phyloP scores from a whole-genome alignment of 306 rosid genomes.

The Lathyrus aphaca region DNA sequence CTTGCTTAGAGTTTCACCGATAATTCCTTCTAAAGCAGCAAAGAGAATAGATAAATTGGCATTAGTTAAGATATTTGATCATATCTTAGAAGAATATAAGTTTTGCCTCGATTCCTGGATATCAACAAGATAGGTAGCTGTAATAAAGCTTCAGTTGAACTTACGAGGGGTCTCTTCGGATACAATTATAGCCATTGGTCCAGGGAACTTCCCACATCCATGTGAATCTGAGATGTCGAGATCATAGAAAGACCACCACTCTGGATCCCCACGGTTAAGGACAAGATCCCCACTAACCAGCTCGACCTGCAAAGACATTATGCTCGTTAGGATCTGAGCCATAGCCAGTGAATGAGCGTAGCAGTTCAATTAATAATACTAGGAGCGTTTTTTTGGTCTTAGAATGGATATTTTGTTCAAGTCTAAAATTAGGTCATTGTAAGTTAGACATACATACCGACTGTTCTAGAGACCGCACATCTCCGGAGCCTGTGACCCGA shows the following conservation, averaged over 20 bases:
- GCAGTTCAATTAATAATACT: conserved; percentile 25
- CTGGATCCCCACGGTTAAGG: conserved; percentile 57
- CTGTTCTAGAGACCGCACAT: conserved; percentile 66
- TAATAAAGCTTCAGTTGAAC: conserved; percentile 36
- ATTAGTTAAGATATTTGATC: conserved; percentile 36
- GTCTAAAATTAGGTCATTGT: conserved; percentile 11
- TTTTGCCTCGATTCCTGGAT: conserved; percentile 1
- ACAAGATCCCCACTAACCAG: conserved; percentile 72
- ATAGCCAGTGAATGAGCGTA: conserved; percentile 29
- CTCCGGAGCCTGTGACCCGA: conserved; percentile 91
- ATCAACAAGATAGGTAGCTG: conserved; percentile 10
- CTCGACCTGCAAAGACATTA: conserved; percentile 53
- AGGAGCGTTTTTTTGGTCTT: not conserved
- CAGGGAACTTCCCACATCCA: conserved; percentile 72
- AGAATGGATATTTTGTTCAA: conserved; percentile 14
- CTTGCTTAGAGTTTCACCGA: conserved; percentile 96
- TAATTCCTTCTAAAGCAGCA: conserved; percentile 76
- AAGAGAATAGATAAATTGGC: conserved; percentile 29
- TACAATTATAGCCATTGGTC: conserved; percentile 78
- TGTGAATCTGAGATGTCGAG: conserved; percentile 50
- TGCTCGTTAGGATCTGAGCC: conserved; percentile 20
- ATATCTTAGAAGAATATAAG: conserved; percentile 19
- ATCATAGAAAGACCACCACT: conserved; percentile 91
- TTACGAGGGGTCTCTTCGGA: conserved; percentile 96
- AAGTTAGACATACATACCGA: conserved; percentile 40